Base-by-base conservation (phyloP, 2,329 filamentous ascomycete genomes). In the Chaetomiaceae sp. region DNA sequence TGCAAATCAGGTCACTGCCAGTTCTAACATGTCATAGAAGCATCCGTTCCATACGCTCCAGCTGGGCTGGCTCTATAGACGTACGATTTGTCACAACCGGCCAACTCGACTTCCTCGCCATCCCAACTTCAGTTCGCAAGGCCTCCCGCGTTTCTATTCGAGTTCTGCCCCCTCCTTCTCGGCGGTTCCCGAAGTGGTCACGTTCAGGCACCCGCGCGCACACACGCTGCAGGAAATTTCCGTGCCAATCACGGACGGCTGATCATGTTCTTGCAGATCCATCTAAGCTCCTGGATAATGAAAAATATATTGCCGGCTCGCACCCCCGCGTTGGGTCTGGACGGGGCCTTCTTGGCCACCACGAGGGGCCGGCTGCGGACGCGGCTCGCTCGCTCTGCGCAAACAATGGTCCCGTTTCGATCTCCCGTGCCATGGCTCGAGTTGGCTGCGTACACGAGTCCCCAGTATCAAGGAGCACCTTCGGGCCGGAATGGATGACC, bases 271-370 rank as follows among this genome's bases (percentile, higher is more conserved):
- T 4, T 33, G 3, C 30, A 26, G 37, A 5, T 15, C 36, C 19
- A 19, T 38, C 12, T 6, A 34, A 40, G 35, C 15, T 14, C 36
- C 26, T 11, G 34, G 29, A 14, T 47, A 50, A 50, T 50, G 27
- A 44, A 41, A 29, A 27, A 42, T 50, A 50, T 30, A 50, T 50
- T 50, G 44, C 32, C 38, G 11, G 39, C 18, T 39, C 30, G 18
- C 14, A 2, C 15, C 42, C 24, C 18, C 24, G 37, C 24, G 24
- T 12, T 19, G 20, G 36, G 29, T 17, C 26, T 40, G 15, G 14
- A 15, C 15, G 29, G 22, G 9, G 22, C 22, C 12, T 4, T 29
- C 33, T 38, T 34, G 36, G 20, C 20, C 35, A 34, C 20, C 29
- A 20, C 6, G 12, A 12, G 24, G 22, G 22, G 18, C 34, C 10